phyloP scores from a whole-genome alignment of 768 basidiomycete genomes.

The Mycena leptocephala region DNA sequence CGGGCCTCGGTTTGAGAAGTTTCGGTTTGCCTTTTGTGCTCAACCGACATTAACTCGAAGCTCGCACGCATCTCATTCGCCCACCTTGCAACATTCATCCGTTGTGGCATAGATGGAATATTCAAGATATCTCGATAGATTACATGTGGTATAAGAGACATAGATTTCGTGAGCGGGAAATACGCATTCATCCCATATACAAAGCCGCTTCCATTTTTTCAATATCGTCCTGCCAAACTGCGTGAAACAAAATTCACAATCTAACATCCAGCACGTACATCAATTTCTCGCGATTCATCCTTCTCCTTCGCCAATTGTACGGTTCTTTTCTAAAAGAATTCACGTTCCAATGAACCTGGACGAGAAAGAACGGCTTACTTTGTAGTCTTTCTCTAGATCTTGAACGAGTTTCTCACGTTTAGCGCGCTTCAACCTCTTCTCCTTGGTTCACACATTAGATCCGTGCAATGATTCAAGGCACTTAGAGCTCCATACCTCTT shows the following conservation, averaged over 20 bases:
- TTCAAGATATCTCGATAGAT: background rate
- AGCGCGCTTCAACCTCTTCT: background rate
- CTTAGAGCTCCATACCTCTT: background rate
- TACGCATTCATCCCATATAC: background rate
- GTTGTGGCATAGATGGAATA: too few species aligned
- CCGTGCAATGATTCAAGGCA: background rate
- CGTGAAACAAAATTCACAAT: background rate
- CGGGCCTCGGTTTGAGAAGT: too few species aligned
- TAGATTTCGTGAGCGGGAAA: background rate
- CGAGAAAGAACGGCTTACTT: background rate
- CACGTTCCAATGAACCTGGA: background rate
- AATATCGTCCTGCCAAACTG: background rate
- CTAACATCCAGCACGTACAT: background rate
- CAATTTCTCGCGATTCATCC: background rate
- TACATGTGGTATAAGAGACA: background rate
- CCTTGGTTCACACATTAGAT: background rate
- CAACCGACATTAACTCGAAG: too few species aligned
- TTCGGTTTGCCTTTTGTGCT: too few species aligned
- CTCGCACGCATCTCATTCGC: too few species aligned
- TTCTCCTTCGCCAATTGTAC: background rate
- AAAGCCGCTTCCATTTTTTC: background rate
- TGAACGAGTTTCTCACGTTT: background rate
- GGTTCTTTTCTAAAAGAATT: background rate
- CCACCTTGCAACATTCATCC: too few species aligned
- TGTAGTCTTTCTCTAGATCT: background rate